phyloP scores from a whole-genome alignment of 2,329 filamentous ascomycete species.

The Pseudofabraea citricarpa region DNA sequence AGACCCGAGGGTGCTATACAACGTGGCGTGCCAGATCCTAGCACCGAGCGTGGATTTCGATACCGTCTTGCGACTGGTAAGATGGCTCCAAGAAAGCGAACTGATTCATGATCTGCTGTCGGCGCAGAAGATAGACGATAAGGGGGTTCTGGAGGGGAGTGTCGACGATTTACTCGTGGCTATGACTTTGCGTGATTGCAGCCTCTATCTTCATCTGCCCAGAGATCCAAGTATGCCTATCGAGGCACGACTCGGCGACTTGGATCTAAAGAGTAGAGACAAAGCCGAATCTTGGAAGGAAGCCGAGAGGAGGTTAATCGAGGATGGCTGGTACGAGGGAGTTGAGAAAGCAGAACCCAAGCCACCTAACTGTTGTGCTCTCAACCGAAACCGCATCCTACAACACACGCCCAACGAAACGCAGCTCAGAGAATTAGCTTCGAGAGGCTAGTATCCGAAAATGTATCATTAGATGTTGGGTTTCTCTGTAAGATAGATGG shows the following conservation, averaged over 20 bases:
- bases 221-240: slow-evolving; percentile 28
- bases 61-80: slow-evolving; percentile 17
- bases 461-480: too few relatives aligned
- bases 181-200: slow-evolving; percentile 80
- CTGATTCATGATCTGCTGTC: slow-evolving; percentile 36
- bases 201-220: slow-evolving; percentile 62
- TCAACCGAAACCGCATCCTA: too few relatives aligned
- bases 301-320: slow-evolving; percentile 57
- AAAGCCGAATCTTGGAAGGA: slow-evolving; percentile 67
- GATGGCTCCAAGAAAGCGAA: slow-evolving; percentile 29
- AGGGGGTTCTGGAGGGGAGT: slow-evolving; percentile 26
- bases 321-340: slow-evolving; percentile 62
- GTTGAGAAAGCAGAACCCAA: slow-evolving; percentile 22
- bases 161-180: slow-evolving; percentile 53
- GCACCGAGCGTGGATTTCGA: slow-evolving; percentile 9
- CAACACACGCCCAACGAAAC: too few relatives aligned
- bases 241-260: slow-evolving; percentile 63
- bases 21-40: slow-evolving; percentile 31
- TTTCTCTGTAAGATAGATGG: too few relatives aligned
- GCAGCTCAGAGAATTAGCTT: too few relatives aligned
- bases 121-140: slow-evolving; percentile 30
- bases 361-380: slow-evolving; percentile 7
- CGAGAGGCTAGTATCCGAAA: too few relatives aligned
- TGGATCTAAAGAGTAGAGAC: slow-evolving; percentile 68
- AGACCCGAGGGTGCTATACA: slow-evolving; percentile 38